Base-by-base conservation (phyloP, 495 filamentous ascomycete genomes). In the Annulohypoxylon bovei region DNA sequence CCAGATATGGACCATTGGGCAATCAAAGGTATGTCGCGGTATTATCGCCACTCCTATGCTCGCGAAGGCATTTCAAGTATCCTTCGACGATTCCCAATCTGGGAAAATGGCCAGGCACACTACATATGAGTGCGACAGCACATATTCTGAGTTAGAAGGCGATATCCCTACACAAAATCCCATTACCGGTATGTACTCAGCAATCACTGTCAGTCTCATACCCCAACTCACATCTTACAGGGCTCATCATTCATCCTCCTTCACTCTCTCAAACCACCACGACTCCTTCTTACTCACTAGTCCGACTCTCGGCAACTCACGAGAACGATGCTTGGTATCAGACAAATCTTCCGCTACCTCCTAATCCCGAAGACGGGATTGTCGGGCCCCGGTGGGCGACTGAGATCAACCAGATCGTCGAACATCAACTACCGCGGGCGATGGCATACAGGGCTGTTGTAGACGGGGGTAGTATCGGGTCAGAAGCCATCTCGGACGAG, bases 241-340 rank as follows among this genome's bases (percentile, higher is more conserved):
- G 82, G 23, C 73, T 85, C 4, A 62, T 84, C 8, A 74, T 85
- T 18, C 82, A 84, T 40, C 79, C 78, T 0, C 78, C 81, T 11
- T 72, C 80, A 30, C 68, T 73, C 0, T 57, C 68, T 16, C 72
- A 78, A 6, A 72, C 67, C 25, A 70, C 73, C 0, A 25, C 72
- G 0, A 73, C 68, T 3, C 81, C 82, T 0, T 69, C 76, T 1
- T 85, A 83, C 61, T 81, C 82, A 0, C 75, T 82, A 8, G 72
- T 81, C n/a, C 81, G 83, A 18, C 68, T 80, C 30, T 84, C 82
- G 0, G 82, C 82, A 7, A 84, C 81, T 1, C 65, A 81, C 25
- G 79, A 79, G 18, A 84, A 82, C 50, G 62, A 73, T 0, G 73
- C 74, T 47, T 85, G 82, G 82, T 81, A 79, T 54, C 77, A 84